These are phyloP conservation scores for Tetrahymena elliotti DNA, from an alignment of 73 alveolate genomes.

Conservation along the genomic window DNA sequence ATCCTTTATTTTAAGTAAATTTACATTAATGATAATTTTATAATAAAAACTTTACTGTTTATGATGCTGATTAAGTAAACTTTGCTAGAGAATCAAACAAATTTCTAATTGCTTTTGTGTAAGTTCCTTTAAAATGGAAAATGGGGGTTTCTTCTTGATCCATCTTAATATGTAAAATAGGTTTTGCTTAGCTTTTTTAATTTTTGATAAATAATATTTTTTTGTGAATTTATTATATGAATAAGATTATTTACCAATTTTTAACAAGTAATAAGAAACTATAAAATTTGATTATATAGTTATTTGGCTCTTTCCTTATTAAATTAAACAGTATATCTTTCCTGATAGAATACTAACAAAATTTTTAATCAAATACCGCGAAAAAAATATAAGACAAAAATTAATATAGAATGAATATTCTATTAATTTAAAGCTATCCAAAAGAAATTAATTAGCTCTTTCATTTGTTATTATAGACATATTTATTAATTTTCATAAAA, in stretches of 20 bases:
- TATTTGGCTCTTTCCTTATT: not conserved
- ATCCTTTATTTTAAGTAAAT: not conserved
- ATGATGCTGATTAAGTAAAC: not conserved
- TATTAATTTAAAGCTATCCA: too few species aligned
- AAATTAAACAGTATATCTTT: not conserved
- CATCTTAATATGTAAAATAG: not conserved
- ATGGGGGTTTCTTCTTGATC: not conserved
- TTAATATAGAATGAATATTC: not conserved
- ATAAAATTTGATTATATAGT: not conserved
- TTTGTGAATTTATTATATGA: not conserved
- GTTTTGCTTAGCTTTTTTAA: not conserved
- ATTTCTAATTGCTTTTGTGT: not conserved
- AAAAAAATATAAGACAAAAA: not conserved
- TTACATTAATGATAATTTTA: not conserved
- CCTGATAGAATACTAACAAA: not conserved
- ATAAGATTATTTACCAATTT: not conserved
- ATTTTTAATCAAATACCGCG: not conserved
- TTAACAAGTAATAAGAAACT: not conserved
- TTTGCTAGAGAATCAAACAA: not conserved
- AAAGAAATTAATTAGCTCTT: too few species aligned
- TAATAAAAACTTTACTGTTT: not conserved
- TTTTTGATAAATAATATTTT: too few species aligned
- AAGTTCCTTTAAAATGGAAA: not conserved
- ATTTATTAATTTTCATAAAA: too few species aligned
- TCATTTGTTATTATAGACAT: too few species aligned